phyloP scores from a whole-genome alignment of 2,329 filamentous ascomycete genomes.

The Penicillium sp. region DNA sequence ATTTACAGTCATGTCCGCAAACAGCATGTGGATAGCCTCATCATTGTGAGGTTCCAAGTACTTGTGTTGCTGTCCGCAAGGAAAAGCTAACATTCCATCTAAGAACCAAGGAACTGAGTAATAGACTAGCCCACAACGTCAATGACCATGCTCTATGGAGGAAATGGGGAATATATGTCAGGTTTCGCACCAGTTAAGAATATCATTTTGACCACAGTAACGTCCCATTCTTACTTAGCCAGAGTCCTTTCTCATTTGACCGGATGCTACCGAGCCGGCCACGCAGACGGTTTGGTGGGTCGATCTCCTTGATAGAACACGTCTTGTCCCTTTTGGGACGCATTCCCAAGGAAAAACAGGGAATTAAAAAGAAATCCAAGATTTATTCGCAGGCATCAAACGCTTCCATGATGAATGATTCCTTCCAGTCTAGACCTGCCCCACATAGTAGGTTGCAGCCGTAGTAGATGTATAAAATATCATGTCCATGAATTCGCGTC shows the following conservation, averaged over 20 bases:
- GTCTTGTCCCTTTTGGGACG: neutral
- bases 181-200: neutral
- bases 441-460: constrained; percentile 8
- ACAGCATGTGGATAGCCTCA: neutral
- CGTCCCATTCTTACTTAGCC: constrained; percentile 15
- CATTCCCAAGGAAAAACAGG: constrained; percentile 8
- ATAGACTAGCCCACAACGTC: neutral
- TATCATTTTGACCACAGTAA: constrained; percentile 11
- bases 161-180: neutral
- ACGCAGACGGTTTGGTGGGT: neutral
- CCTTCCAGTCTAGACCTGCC: neutral
- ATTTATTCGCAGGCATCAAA: constrained; percentile 5
- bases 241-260: neutral
- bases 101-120: neutral
- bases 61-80: neutral
- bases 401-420: constrained; percentile 6
- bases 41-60: neutral
- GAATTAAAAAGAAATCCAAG: neutral
- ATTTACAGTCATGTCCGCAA: neutral
- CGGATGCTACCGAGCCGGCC: constrained; percentile 8
- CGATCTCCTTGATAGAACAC: neutral
- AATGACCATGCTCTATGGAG: neutral
- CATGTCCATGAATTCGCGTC: constrained; percentile 5
- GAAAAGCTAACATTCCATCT: neutral
- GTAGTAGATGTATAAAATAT: constrained; percentile 22